Conservation (phyloP, 1,284 basidiomycete genomes). For the Moesziomyces antarcticus region DNA sequence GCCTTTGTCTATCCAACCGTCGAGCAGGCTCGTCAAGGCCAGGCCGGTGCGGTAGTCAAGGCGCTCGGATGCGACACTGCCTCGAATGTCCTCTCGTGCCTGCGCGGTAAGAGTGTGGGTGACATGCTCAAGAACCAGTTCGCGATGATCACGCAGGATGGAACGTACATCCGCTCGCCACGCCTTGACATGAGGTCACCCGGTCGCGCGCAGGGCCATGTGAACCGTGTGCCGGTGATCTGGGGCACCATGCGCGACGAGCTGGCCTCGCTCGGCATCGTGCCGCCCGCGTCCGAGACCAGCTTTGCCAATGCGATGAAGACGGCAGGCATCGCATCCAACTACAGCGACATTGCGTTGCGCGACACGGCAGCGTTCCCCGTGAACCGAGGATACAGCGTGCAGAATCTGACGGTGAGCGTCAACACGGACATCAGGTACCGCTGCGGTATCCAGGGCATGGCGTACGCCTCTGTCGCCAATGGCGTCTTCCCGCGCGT, state of each 20-base stretch:
- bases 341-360: constrained; percentile 39
- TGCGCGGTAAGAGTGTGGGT: constrained; percentile 28
- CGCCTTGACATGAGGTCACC: constrained; percentile 40
- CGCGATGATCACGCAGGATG: constrained; percentile 32
- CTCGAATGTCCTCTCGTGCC: constrained; percentile 39
- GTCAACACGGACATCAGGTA: constrained; percentile 43
- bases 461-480: constrained; percentile 38
- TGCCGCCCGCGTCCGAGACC: constrained; percentile 37
- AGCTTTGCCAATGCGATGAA: constrained; percentile 39
- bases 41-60: constrained; percentile 22
- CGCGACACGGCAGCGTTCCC: constrained; percentile 33
- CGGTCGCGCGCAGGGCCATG: constrained; percentile 17
- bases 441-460: constrained; percentile 42
- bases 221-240: constrained; percentile 51
- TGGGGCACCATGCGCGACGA: constrained; percentile 55
- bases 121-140: constrained; percentile 17
- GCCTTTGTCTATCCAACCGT: constrained; percentile 24
- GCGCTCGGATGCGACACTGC: constrained; percentile 32
- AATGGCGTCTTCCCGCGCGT: constrained; percentile 45
- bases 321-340: constrained; percentile 36
- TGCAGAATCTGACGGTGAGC: constrained; percentile 36
- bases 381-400: constrained; percentile 16
- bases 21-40: constrained; percentile 14
- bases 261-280: constrained; percentile 45
- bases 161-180: constrained; percentile 30